phyloP scores from a whole-genome alignment of 306 rosid species.

The Gastrolobium bilobum region DNA sequence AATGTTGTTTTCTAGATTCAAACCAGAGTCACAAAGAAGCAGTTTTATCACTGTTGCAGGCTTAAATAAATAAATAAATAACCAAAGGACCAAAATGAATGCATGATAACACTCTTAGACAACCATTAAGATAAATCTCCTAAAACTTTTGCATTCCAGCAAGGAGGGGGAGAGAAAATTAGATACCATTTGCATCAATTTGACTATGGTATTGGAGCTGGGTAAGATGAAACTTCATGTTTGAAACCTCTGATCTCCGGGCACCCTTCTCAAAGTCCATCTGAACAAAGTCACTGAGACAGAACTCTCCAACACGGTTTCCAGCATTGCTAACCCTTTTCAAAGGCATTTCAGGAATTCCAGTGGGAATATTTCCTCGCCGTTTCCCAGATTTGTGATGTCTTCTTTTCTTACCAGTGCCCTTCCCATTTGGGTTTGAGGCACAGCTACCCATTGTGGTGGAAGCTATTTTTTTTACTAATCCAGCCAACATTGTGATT shows the following conservation, averaged over 20 bases:
- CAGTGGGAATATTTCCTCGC: conserved; percentile 51
- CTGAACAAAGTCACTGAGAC: conserved; percentile 68
- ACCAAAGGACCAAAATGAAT: conserved; percentile 24
- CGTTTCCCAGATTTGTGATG: conserved; percentile 52
- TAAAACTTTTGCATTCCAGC: background rate
- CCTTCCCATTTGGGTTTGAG: conserved; percentile 61
- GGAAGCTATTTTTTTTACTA: conserved; percentile 43
- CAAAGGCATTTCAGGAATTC: conserved; percentile 59
- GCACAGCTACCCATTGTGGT: conserved; percentile 78
- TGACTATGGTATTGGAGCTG: conserved; percentile 82
- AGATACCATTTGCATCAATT: conserved; percentile 68
- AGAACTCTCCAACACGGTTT: conserved; percentile 56
- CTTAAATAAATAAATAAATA: background rate
- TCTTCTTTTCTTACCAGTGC: conserved; percentile 39
- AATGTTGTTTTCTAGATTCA: too few relatives aligned
- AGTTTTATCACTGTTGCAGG: too few relatives aligned
- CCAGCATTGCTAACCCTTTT: conserved; percentile 63
- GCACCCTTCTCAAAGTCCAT: conserved; percentile 73
- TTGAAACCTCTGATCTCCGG: conserved; percentile 79
- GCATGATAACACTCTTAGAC: background rate
- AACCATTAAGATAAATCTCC: conserved; percentile 27
- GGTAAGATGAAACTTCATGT: conserved; percentile 70
- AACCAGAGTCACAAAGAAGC: too few relatives aligned
- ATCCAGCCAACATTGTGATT: conserved; percentile 47
- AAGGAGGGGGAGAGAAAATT: conserved; percentile 6